Evolutionary conservation across 208 protist genomes (phyloP).

Genomic region (Trypanosoma boissoni): DNA sequence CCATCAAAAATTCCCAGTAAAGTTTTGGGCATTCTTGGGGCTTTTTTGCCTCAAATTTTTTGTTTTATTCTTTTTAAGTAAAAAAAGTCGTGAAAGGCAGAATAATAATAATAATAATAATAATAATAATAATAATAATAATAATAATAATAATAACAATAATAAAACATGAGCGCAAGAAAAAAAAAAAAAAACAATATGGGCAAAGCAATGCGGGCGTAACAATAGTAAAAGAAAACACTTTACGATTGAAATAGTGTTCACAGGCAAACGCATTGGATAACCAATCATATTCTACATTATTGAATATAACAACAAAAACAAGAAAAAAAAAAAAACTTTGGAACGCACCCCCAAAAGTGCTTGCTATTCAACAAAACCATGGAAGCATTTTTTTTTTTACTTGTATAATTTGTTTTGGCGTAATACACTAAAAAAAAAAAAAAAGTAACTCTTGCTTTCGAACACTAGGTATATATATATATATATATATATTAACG

Average conservation of each 20-base stretch:
- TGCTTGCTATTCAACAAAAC: background rate
- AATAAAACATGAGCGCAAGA: background rate
- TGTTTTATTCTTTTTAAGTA: constrained; percentile 13
- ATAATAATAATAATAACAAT: constrained; percentile 1
- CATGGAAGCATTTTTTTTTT: too few relatives aligned
- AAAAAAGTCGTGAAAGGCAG: constrained; percentile 16
- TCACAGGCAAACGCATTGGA: too few relatives aligned
- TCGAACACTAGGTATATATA: background rate
- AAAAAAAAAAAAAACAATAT: constrained; percentile 5
- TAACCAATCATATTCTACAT: too few relatives aligned
- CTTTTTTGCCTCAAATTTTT: constrained; percentile 3
- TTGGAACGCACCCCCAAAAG: background rate
- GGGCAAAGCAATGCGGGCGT: background rate
- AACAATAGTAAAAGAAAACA: too few relatives aligned
- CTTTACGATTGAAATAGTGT: too few relatives aligned
- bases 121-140: constrained; percentile 1
- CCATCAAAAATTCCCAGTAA: constrained; percentile 77
- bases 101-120: constrained; percentile 16
- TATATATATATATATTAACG: background rate
- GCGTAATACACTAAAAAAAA: background rate
- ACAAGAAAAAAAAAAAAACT: constrained; percentile 6
- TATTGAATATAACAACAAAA: background rate
- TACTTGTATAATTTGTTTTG: too few relatives aligned
- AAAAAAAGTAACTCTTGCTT: background rate
- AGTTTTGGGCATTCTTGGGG: constrained; percentile 19